Conservation (phyloP, 106 monocot species). For the Apostasia ramifera region DNA sequence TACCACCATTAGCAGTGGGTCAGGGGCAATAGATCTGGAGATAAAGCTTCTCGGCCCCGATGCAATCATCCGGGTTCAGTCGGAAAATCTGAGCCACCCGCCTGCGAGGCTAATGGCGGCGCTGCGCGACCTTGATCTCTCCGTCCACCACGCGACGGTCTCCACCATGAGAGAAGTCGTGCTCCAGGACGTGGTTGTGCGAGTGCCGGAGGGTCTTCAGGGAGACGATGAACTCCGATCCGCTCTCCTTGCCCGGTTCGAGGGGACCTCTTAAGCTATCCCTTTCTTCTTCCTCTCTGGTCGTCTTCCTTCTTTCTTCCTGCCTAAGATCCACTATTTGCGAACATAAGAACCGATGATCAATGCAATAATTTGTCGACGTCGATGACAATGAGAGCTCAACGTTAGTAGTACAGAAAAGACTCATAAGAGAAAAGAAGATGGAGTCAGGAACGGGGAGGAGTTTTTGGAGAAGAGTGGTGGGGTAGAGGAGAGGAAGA, state of each 20-base stretch:
- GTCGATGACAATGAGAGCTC: too few relatives aligned
- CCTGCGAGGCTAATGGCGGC: conserved; percentile 37
- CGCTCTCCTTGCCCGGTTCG: conserved; percentile 10
- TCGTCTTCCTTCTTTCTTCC: too few relatives aligned
- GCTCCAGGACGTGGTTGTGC: conserved; percentile 18
- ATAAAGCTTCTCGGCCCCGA: conserved; percentile 26
- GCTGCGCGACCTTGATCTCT: conserved; percentile 25
- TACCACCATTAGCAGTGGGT: not conserved
- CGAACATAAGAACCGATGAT: too few relatives aligned
- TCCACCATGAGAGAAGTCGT: conserved; percentile 12
- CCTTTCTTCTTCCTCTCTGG: too few relatives aligned
- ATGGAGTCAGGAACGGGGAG: too few relatives aligned
- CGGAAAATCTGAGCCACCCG: conserved; percentile 21
- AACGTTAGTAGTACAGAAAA: too few relatives aligned
- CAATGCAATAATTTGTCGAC: too few relatives aligned
- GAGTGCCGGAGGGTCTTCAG: conserved; percentile 6
- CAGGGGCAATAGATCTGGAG: conserved; percentile 19
- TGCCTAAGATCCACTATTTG: too few relatives aligned
- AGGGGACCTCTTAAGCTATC: not conserved
- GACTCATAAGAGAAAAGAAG: too few relatives aligned
- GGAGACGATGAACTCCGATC: conserved; percentile 1
- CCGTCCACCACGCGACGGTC: conserved; percentile 35
- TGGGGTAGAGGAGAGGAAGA: too few relatives aligned
- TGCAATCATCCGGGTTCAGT: conserved; percentile 25
- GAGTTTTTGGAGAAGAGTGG: too few relatives aligned